phyloP scores from a whole-genome alignment of 305 asterid genomes.

The Stenogyne calaminthoides region DNA sequence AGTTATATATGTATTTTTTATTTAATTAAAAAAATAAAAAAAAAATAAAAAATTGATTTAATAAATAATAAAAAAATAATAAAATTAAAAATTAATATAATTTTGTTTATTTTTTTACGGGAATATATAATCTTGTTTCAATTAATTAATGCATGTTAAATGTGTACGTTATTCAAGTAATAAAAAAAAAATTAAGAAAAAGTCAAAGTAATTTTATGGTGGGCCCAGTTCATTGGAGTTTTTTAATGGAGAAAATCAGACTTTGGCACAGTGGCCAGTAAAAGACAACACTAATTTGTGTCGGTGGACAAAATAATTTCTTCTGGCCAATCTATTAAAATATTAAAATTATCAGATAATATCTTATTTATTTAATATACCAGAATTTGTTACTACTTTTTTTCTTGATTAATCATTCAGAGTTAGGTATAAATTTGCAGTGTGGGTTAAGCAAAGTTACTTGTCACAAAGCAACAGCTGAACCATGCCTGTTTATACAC shows the following conservation, averaged over 20 bases:
- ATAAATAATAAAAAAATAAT: no score
- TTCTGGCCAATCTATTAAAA: not conserved
- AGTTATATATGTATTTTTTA: no score
- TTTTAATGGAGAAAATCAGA: constrained; percentile 9
- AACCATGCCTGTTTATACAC: not conserved
- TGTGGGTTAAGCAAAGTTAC: constrained; percentile 30
- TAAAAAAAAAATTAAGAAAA: not conserved
- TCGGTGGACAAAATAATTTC: constrained; percentile 32
- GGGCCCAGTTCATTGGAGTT: constrained; percentile 1
- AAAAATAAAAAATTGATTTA: no score
- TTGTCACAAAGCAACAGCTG: not conserved
- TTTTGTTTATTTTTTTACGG: no score
- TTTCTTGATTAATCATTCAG: not conserved
- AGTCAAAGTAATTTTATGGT: constrained; percentile 3
- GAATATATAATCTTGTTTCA: no score
- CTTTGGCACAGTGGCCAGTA: not conserved
- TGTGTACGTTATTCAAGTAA: not conserved
- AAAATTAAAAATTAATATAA: not conserved
- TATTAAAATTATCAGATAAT: not conserved
- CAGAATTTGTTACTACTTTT: not conserved
- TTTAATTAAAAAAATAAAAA: no score
- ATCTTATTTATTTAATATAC: not conserved
- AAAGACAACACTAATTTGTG: constrained; percentile 13
- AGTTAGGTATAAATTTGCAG: constrained; percentile 34
- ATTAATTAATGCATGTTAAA: not conserved